phyloP scores from a whole-genome alignment of 2,329 filamentous ascomycete genomes.

The Chalara sp. region DNA sequence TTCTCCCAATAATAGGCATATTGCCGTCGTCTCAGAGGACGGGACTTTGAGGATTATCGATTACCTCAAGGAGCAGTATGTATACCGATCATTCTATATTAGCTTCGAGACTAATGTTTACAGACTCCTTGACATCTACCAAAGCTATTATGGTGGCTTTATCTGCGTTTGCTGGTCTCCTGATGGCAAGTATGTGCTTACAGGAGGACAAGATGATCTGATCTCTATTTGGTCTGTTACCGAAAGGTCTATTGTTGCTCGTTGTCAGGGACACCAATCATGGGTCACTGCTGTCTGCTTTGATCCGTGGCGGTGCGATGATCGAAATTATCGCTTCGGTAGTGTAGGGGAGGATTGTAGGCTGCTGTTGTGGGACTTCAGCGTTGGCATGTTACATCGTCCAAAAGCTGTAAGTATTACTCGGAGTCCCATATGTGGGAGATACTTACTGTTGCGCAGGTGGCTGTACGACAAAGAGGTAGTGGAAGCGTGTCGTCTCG shows the following conservation, averaged over 20 bases:
- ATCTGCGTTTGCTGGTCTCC: constrained; percentile 96
- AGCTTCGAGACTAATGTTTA: constrained; percentile 1
- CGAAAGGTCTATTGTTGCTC: constrained; percentile 77
- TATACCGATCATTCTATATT: constrained; percentile 10
- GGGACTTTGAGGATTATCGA: constrained; percentile 86
- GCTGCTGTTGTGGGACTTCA: constrained; percentile 94
- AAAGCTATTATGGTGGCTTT: constrained; percentile 88
- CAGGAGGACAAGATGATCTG: constrained; percentile 91
- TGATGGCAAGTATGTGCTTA: constrained; percentile 91
- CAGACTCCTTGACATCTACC: constrained; percentile 79
- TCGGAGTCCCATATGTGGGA: not conserved
- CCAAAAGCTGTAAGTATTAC: constrained; percentile 68
- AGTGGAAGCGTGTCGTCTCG: constrained; percentile 43
- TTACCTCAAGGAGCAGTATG: constrained; percentile 82
- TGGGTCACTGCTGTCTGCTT: constrained; percentile 94
- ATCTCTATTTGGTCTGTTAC: constrained; percentile 92
- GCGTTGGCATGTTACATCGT: constrained; percentile 88
- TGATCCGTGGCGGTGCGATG: constrained; percentile 94
- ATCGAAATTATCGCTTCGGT: constrained; percentile 90
- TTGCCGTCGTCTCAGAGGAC: constrained; percentile 89
- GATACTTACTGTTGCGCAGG: constrained; percentile 29
- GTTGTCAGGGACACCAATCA: constrained; percentile 91
- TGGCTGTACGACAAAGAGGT: constrained; percentile 48
- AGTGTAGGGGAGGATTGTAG: constrained; percentile 93
- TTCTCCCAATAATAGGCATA: constrained; percentile 78